These are phyloP conservation scores for Plectosphaerella cucumerina DNA, from an alignment of 2,329 filamentous ascomycete genomes.

Conservation along the genomic window DNA sequence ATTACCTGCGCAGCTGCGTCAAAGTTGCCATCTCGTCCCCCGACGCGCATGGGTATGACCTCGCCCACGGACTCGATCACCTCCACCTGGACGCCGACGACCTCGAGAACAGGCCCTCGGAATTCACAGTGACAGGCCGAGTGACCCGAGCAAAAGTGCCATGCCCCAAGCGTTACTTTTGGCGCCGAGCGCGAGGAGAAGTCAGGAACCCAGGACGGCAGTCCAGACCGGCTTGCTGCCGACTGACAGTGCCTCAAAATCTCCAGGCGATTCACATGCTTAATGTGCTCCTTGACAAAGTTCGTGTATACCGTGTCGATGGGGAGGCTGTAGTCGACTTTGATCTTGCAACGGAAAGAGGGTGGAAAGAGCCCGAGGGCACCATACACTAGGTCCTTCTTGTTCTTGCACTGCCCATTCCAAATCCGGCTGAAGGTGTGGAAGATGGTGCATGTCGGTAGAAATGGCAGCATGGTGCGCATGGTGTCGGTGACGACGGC, in stretches of 20 bases:
- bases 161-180: neutral
- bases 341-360: neutral
- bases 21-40: neutral
- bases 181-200: neutral
- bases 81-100: neutral
- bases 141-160: neutral
- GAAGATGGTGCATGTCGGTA: neutral
- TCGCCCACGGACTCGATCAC: neutral
- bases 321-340: neutral
- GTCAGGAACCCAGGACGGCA: neutral
- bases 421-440: neutral
- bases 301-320: neutral
- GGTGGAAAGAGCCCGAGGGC: neutral
- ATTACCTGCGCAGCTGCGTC: neutral
- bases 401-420: neutral
- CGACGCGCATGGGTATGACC: neutral
- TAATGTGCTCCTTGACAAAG: neutral
- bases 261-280: neutral
- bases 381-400: neutral
- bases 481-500: too few relatives aligned
- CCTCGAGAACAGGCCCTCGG: neutral
- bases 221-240: neutral
- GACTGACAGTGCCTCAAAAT: neutral
- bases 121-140: neutral
- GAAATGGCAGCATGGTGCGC: neutral